Evolutionary conservation across 2,329 filamentous ascomycete species (phyloP), one percentile per base, ranked within the genome.

Genomic region (Nemania serpens): DNA sequence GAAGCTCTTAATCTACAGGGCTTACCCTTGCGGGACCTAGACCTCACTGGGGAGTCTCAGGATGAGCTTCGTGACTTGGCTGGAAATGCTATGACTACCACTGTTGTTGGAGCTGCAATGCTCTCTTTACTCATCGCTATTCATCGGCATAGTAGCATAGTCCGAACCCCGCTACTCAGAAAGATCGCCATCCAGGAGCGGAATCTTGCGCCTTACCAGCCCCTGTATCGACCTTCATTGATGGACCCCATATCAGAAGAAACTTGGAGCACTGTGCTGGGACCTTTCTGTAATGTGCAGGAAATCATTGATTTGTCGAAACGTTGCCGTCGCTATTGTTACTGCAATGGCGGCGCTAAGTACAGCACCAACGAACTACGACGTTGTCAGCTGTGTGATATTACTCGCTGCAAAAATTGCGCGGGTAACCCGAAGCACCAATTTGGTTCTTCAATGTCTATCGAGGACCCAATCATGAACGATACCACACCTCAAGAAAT

Each of bases 11-110:
- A 77, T 5, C 73, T 93, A 5, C 91, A 93, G 75, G 91, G 90
- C 1, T 77, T 93, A 50, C 88, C 89, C 0, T 72, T 88, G 1
- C 76, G 86, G 55, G 81, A 82, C 50, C 76, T 93, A 11, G 76
- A 86, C 0, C 79, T 92, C n/a, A 87, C 84, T 0, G 81, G 82
- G 9, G 87, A 93, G 67, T 83, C 81, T 0, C 79, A 87, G 48
- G 73, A 76, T 1, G 78, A 93, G 17, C 77, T 91, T 2, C 85
- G 88, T 63, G 85, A 92, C 65, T 76, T 94, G 2, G 89, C 89
- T 1, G 91, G 91, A 0, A 94, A 95, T 71, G 91, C 91, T 0
- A 94, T 94, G 91, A 87, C 84, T 1, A 86, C 85, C 0, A 89
- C 90, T 0, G 88, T 92, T 0, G 85, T 93, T 10, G 88, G 87